Base-by-base conservation (phyloP, 2,329 filamentous ascomycete species). In the Arthrobotrys sphaeroides region DNA sequence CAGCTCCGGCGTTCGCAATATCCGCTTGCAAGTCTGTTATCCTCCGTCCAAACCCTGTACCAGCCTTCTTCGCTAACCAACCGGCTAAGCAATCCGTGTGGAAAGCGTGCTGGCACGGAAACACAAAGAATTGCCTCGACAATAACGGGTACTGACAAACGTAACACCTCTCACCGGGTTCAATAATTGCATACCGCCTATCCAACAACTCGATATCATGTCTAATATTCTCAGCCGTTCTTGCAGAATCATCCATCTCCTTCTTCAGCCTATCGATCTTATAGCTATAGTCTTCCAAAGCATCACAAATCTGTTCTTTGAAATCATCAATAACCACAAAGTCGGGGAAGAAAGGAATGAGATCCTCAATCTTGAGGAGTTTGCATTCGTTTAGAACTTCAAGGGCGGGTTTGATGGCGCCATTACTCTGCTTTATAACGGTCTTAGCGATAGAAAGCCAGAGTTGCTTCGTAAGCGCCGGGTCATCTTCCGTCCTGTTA, bases 301-400 rank as follows among this genome's bases (percentile, higher is more conserved):
- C 95, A 0, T 89, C 86, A 83, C 95, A 99, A 38, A 99, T 98
- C 82, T 99, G 95, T 77, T 98, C 94, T 81, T 98, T 97, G 87
- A 99, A 99, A 82, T 98, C 95, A 81, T 99, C 95, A 77, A 99
- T 98, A 60, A 98, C 91, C 22, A 98, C 93, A 81, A 99, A 99
- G 82, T 99, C 95, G 0, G 95, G 95, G 84, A 99, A 99, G 85
- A 99, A 97, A 0, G 95, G 95, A 42, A 99, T 98, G 28, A 99
- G 84, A 80, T 99, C 95, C 83, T 99, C 95, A 77, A 99, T 99
- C 77, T 91, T 90, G 55, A 99, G 88, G 10, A 98, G 86, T 75
- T 97, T 93, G 82, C 94, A 97, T 7, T 93, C 90, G 79, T 93
- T 92, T 10, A 98, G 86, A 81, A 99, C 97, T 77, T 96, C 92